phyloP scores from a whole-genome alignment of 2,329 filamentous ascomycete species.

The Ophiocordyceps australis region DNA sequence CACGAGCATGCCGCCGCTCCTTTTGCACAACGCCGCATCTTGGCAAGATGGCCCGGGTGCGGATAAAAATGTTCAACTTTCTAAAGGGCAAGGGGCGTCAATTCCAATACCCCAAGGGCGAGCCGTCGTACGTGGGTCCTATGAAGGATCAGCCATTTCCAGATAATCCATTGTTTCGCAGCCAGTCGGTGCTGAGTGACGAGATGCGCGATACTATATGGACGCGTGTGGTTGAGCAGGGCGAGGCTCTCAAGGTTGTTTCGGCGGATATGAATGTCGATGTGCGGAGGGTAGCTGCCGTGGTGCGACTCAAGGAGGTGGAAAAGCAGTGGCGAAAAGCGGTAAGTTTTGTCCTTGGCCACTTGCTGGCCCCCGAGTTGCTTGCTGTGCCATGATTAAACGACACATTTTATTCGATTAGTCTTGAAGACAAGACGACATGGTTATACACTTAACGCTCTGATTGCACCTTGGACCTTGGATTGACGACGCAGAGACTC shows the following conservation, averaged over 20 bases:
- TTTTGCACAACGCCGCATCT: conserved; percentile 21
- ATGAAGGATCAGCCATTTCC: conserved; percentile 47
- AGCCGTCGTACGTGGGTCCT: conserved; percentile 18
- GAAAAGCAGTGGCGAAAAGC: conserved; percentile 61
- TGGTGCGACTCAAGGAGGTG: conserved; percentile 70
- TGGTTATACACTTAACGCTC: conserved; percentile 54
- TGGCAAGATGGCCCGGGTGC: conserved; percentile 17
- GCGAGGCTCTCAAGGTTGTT: conserved; percentile 55
- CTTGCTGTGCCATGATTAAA: conserved; percentile 2
- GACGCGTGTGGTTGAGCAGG: conserved; percentile 42
- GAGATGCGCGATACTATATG: conserved; percentile 57
- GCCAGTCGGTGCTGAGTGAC: conserved; percentile 57
- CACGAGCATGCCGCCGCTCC: too few species aligned
- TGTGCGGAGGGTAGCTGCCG: conserved; percentile 68
- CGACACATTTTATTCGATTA: conserved; percentile 51
- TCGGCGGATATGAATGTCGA: conserved; percentile 65
- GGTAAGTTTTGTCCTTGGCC: conserved; percentile 54
- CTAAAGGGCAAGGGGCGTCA: conserved; percentile 10
- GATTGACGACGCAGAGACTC: too few species aligned
- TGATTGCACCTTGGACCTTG: neutral
- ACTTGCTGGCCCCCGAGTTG: too few species aligned
- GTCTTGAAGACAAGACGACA: conserved; percentile 88
- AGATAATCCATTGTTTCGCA: conserved; percentile 51
- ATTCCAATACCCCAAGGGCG: conserved; percentile 7
- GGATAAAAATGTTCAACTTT: conserved; percentile 20